Evolutionary conservation across 805 yeast genomes (phyloP).

Genomic region (Zygotorulaspora florentina): DNA sequence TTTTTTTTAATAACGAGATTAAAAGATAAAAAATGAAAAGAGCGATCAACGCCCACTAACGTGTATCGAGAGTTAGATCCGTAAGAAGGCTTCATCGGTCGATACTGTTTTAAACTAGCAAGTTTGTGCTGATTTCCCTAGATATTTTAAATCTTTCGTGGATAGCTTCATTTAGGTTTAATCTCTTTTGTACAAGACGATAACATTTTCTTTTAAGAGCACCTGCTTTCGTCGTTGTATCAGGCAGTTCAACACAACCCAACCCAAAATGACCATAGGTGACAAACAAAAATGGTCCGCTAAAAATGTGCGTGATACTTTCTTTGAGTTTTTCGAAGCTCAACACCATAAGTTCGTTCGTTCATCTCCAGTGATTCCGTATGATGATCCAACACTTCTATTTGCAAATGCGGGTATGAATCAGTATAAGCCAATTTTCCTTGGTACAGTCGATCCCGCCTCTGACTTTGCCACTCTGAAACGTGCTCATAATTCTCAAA

Average conservation of each 20-base stretch:
- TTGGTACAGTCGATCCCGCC: slow-evolving; percentile 95
- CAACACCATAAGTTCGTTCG: slow-evolving; percentile 78
- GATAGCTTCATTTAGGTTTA: too few relatives aligned
- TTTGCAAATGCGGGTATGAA: slow-evolving; percentile 99
- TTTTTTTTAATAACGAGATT: too few relatives aligned
- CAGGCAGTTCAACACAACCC: slow-evolving; percentile 9
- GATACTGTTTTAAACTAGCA: neutral
- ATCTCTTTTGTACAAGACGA: slow-evolving; percentile 5
- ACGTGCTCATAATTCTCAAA: slow-evolving; percentile 93
- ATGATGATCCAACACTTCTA: slow-evolving; percentile 93
- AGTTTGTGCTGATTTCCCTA: neutral
- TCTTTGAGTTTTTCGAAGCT: slow-evolving; percentile 71
- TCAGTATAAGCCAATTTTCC: slow-evolving; percentile 95
- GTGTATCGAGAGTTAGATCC: too few relatives aligned
- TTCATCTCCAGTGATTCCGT: slow-evolving; percentile 93
- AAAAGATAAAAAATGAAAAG: too few relatives aligned
- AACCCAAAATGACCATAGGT: slow-evolving; percentile 30
- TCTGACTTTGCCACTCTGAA: slow-evolving; percentile 79
- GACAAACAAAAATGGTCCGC: slow-evolving; percentile 47
- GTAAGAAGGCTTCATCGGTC: neutral
- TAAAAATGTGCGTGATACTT: slow-evolving; percentile 67
- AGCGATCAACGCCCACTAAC: too few relatives aligned
- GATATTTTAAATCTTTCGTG: neutral
- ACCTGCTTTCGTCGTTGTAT: slow-evolving; percentile 5
- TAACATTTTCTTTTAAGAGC: slow-evolving; percentile 3